These are phyloP conservation scores for Fusarium drepaniforme DNA, from an alignment of 2,329 filamentous ascomycete species.

Conservation along the genomic window DNA sequence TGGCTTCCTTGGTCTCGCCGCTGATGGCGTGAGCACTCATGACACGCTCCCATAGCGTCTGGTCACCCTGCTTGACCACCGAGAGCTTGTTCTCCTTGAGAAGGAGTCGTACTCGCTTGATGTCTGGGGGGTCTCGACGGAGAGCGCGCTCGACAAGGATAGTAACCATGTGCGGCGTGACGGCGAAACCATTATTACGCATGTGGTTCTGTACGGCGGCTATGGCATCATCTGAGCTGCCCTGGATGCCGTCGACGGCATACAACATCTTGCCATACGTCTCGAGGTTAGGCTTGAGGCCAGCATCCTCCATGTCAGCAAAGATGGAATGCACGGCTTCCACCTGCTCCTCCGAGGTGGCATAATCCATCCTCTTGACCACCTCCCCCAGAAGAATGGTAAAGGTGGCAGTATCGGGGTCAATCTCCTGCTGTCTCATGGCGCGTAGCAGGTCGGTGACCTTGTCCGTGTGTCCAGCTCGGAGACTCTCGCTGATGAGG, in stretches of 20 bases:
- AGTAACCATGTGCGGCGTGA: constrained; percentile 78
- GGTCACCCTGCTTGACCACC: constrained; percentile 58
- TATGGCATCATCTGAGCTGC: constrained; percentile 62
- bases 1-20: constrained; percentile 63
- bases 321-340: constrained; percentile 67
- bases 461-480: constrained; percentile 59
- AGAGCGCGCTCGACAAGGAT: constrained; percentile 79
- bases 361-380: constrained; percentile 55
- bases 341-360: constrained; percentile 62
- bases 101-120: constrained; percentile 70
- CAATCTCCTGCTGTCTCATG: constrained; percentile 69
- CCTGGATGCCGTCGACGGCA: constrained; percentile 50
- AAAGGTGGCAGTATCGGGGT: constrained; percentile 77
- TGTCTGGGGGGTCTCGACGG: constrained; percentile 66
- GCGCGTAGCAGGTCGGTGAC: constrained; percentile 65
- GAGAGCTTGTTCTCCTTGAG: constrained; percentile 67
- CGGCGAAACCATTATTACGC: constrained; percentile 61
- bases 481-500: constrained; percentile 72
- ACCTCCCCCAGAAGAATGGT: constrained; percentile 77
- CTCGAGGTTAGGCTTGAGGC: constrained; percentile 69
- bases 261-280: constrained; percentile 80
- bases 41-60: constrained; percentile 77
- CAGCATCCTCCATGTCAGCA: constrained; percentile 66
- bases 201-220: constrained; percentile 74
- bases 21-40: constrained; percentile 74